Percentiles rank a stretch among this genome's conserved stretches.
These are phyloP conservation scores for Noccaea bulbosa DNA, from an alignment of 345 rosid genomes.

Conservation along the genomic window DNA sequence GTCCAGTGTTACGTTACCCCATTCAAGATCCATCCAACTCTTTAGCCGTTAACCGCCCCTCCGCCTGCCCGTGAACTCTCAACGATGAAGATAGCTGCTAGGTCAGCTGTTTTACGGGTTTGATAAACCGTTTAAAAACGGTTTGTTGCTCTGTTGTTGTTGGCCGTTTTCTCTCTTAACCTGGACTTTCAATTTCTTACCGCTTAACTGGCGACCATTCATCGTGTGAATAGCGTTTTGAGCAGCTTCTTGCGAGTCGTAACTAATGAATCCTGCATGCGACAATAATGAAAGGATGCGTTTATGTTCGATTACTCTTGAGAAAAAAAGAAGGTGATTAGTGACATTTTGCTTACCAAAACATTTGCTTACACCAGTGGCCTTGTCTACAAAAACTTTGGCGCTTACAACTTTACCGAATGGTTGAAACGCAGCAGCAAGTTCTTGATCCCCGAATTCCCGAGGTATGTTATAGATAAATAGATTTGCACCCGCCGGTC, in stretches of 20 bases:
- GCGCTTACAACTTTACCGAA: constrained; percentile 90
- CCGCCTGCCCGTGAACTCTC: constrained; percentile 17
- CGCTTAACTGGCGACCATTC: constrained; percentile 89
- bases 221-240: constrained; percentile 77
- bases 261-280: constrained; percentile 89
- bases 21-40: constrained; percentile 21
- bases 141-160: constrained; percentile 38
- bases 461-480: constrained; percentile 98
- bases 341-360: constrained; percentile 65
- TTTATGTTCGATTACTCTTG: not conserved
- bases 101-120: constrained; percentile 23
- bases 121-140: constrained; percentile 29
- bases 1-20: not conserved
- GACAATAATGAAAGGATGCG: constrained; percentile 11
- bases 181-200: constrained; percentile 98
- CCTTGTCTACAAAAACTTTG: constrained; percentile 91
- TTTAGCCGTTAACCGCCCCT: constrained; percentile 28
- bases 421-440: constrained; percentile 72
- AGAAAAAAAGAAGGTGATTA: not conserved
- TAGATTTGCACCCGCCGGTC: constrained; percentile 95
- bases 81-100: constrained; percentile 23
- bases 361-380: constrained; percentile 93
- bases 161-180: constrained; percentile 86
- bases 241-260: constrained; percentile 80
- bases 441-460: constrained; percentile 91